These are phyloP conservation scores for Fusarium sp. DNA, from an alignment of 2,329 filamentous ascomycete genomes.

Conservation along the genomic window DNA sequence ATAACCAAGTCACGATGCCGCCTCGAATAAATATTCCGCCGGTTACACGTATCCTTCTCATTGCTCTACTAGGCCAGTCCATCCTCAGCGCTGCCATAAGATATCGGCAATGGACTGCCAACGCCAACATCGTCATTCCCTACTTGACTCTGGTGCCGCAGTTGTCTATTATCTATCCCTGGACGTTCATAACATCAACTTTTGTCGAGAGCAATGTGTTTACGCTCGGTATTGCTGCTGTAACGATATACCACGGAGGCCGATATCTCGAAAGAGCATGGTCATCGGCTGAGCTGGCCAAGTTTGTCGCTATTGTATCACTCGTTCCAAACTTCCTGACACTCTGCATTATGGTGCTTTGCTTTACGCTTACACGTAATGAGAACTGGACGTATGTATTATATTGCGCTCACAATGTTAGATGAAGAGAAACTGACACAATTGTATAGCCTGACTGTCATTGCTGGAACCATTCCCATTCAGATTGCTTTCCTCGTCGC, in stretches of 20 bases:
- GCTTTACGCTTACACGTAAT: constrained; percentile 75
- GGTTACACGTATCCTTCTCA: constrained; percentile 84
- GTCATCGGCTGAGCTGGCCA: constrained; percentile 91
- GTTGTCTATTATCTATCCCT: constrained; percentile 86
- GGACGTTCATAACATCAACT: constrained; percentile 88
- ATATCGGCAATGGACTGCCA: constrained; percentile 72
- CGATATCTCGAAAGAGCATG: constrained; percentile 96
- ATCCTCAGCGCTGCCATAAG: constrained; percentile 83
- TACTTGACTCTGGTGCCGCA: constrained; percentile 90
- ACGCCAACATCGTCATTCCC: constrained; percentile 76
- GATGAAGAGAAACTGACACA: constrained; percentile 3
- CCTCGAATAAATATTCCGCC: constrained; percentile 91
- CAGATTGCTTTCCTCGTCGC: constrained; percentile 95
- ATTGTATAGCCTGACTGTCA: constrained; percentile 73
- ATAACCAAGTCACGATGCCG: constrained; percentile 66
- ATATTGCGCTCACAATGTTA: not conserved
- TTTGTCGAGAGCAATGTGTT: constrained; percentile 95
- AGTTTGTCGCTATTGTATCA: constrained; percentile 82
- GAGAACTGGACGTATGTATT: constrained; percentile 74
- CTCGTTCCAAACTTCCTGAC: constrained; percentile 83
- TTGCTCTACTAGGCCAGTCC: constrained; percentile 79
- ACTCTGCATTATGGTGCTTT: constrained; percentile 77
- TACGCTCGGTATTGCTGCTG: constrained; percentile 78
- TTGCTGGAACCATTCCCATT: constrained; percentile 88
- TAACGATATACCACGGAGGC: constrained; percentile 89